Conservation (phyloP, 2,329 filamentous ascomycete genomes). For the Celoporthe dispersa region DNA sequence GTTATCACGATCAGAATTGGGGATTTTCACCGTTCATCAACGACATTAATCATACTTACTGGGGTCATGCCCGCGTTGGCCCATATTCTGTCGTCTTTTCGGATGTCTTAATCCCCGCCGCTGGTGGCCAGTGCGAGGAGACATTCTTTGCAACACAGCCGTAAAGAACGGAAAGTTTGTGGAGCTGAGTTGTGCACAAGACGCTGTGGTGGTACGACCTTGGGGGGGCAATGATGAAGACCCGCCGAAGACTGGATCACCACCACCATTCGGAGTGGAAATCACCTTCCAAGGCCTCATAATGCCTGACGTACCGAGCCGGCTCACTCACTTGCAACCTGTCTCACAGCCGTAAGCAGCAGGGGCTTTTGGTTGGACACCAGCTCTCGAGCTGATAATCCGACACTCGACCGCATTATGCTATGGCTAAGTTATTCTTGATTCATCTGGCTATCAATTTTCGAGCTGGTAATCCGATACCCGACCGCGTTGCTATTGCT, state of each 20-base stretch:
- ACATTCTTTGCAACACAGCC: background rate
- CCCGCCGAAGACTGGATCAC: background rate
- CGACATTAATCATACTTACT: background rate
- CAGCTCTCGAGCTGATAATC: background rate
- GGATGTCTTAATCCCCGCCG: background rate
- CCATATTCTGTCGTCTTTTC: conserved; percentile 2
- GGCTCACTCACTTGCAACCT: background rate
- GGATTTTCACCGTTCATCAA: background rate
- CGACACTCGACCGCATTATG: background rate
- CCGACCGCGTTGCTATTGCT: background rate
- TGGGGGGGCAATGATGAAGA: background rate
- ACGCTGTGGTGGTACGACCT: background rate
- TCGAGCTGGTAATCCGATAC: background rate
- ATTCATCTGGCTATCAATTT: background rate
- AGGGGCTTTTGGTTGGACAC: too few relatives aligned
- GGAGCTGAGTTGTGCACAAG: background rate
- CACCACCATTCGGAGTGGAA: background rate
- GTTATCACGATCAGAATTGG: conserved; percentile 11
- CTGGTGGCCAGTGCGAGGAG: background rate
- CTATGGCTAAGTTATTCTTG: background rate
- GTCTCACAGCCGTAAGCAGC: background rate
- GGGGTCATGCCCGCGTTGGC: background rate
- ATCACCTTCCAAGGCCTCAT: background rate
- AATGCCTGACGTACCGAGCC: too few relatives aligned
- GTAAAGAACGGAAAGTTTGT: background rate